phyloP scores from a whole-genome alignment of 1,139 yeast genomes.

The Candida sanyaensis region DNA sequence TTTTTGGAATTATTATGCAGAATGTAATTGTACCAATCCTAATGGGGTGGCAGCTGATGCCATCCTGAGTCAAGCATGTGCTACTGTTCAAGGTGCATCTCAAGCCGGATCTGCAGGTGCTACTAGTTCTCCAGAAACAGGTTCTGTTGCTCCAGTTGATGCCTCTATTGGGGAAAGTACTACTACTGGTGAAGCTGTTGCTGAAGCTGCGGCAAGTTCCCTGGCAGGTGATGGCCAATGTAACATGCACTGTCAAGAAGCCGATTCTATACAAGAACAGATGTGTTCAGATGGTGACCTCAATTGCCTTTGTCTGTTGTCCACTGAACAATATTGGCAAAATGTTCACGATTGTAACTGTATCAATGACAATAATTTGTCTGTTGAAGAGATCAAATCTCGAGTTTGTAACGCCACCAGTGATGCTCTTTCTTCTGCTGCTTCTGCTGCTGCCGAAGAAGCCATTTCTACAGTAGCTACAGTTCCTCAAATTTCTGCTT shows the following conservation, averaged over 20 bases:
- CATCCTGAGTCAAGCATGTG: not conserved
- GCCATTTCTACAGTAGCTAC: not conserved
- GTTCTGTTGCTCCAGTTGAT: not conserved
- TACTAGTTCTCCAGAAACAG: not conserved
- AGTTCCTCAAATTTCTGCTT: not conserved
- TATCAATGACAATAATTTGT: conserved; percentile 1
- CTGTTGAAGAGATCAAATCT: conserved; percentile 3
- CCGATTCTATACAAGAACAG: not conserved
- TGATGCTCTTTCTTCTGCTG: not conserved
- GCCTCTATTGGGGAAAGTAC: not conserved
- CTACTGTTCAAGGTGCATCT: conserved; percentile 5
- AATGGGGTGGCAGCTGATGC: not conserved
- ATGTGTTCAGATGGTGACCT: not conserved
- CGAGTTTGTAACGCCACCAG: conserved; percentile 1
- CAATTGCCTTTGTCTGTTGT: not conserved
- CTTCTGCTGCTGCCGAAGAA: not conserved
- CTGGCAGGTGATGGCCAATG: not conserved
- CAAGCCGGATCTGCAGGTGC: conserved; percentile 6
- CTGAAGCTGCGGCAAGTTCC: not conserved
- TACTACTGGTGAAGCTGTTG: not conserved
- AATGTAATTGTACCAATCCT: conserved; percentile 10
- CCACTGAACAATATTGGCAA: conserved; percentile 1
- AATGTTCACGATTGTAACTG: conserved; percentile 3
- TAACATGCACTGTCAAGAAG: conserved; percentile 3
- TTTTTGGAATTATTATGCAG: conserved; percentile 7